A percentile compares a stretch with the other conserved stretches of the same genome.
These are phyloP conservation scores for Nannizziopsis barbatae DNA, from an alignment of 2,329 filamentous ascomycete species.

Conservation along the genomic window DNA sequence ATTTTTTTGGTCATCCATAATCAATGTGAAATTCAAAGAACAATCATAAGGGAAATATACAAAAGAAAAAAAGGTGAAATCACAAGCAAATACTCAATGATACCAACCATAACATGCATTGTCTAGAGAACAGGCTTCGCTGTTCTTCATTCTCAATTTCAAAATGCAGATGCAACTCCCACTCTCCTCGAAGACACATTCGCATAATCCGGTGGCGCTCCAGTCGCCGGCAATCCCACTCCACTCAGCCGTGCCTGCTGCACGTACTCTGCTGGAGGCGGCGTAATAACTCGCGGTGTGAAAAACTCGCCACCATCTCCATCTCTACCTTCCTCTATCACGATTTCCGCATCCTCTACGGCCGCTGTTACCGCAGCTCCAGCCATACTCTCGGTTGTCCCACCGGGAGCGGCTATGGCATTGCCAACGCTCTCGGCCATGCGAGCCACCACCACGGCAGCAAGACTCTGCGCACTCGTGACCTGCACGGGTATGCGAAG, in stretches of 20 bases:
- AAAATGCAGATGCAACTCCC: neutral
- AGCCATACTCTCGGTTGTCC: neutral
- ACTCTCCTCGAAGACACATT: neutral
- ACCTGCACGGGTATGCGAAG: constrained; percentile 38
- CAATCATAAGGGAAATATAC: too few species aligned
- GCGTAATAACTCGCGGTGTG: constrained; percentile 12
- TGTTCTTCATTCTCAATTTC: neutral
- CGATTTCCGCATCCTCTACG: too few species aligned
- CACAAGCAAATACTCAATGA: too few species aligned
- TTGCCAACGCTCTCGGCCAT: neutral
- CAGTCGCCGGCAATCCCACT: neutral
- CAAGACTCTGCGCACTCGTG: constrained; percentile 9
- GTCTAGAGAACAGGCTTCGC: neutral
- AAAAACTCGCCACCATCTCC: constrained; percentile 13
- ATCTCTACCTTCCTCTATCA: neutral
- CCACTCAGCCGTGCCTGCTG: constrained; percentile 7
- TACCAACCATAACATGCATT: neutral
- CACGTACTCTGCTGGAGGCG: constrained; percentile 9
- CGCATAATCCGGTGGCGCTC: constrained; percentile 11
- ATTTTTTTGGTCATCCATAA: neutral
- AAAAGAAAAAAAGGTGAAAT: too few species aligned
- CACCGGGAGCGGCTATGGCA: neutral
- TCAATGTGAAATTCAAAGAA: too few species aligned
- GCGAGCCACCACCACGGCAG: too few species aligned
- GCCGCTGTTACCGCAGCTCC: neutral